Evolutionary conservation across 1,284 basidiomycete species (phyloP).

Genomic region (Cryptococcus maquisensis): DNA sequence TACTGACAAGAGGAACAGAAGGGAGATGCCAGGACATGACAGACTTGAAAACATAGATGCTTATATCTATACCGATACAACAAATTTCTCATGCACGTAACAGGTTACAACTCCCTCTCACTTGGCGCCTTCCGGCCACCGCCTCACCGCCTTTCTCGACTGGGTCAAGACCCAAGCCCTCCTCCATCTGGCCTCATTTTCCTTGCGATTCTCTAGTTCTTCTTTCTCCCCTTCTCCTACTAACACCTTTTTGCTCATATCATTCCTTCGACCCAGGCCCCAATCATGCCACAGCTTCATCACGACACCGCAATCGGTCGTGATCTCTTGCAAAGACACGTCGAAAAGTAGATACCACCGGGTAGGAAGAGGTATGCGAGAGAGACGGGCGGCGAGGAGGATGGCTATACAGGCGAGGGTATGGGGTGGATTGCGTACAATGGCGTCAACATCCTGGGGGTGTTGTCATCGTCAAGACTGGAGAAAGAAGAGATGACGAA

Average conservation of each 20-base stretch:
- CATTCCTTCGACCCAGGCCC: conserved; percentile 22
- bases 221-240: conserved; percentile 50
- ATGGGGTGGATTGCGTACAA: conserved; percentile 79
- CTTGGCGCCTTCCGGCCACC: conserved; percentile 54
- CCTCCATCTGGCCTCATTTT: conserved; percentile 55
- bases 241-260: background rate
- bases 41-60: background rate
- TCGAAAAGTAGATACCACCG: conserved; percentile 90
- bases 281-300: conserved; percentile 61
- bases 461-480: background rate
- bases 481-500: conserved; percentile 33
- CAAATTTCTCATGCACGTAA: too few species aligned
- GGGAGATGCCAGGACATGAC: background rate
- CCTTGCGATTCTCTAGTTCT: conserved; percentile 10
- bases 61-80: too few species aligned
- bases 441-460: conserved; percentile 74
- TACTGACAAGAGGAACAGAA: too few species aligned
- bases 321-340: conserved; percentile 75
- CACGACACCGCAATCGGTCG: conserved; percentile 70
- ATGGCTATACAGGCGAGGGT: conserved; percentile 84
- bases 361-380: conserved; percentile 67
- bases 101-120: conserved; percentile 12
- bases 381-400: conserved; percentile 64
- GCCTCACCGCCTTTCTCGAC: conserved; percentile 37
- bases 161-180: conserved; percentile 55